Conservation (phyloP, 768 basidiomycete species). For the Solioccasus polychromus region DNA sequence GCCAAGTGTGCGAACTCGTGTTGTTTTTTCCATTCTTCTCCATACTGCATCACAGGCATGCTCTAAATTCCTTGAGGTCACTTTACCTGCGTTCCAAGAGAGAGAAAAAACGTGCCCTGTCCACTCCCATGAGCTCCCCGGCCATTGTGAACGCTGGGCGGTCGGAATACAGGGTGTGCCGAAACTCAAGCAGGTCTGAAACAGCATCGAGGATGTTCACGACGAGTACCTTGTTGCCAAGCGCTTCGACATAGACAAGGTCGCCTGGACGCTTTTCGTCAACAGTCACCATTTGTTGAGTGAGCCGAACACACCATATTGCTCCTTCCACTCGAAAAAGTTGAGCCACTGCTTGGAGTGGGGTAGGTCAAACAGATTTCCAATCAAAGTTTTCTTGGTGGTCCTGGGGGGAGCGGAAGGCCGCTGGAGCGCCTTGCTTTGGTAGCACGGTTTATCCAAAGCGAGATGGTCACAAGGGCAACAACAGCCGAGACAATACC, state of each 20-base stretch:
- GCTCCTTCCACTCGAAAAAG: constrained; percentile 9
- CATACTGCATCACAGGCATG: constrained; percentile 21
- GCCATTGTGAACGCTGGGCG: constrained; percentile 36
- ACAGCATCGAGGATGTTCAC: constrained; percentile 28
- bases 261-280: constrained; percentile 20
- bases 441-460: constrained; percentile 1
- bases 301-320: neutral
- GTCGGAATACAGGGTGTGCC: constrained; percentile 29
- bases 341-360: constrained; percentile 7
- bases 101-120: neutral
- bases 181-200: constrained; percentile 28
- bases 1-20: constrained; percentile 30
- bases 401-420: constrained; percentile 6
- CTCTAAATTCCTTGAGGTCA: constrained; percentile 13
- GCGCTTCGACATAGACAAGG: constrained; percentile 27
- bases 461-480: neutral
- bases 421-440: constrained; percentile 4
- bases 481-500: neutral
- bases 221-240: constrained; percentile 30
- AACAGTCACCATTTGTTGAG: neutral
- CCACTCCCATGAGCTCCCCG: constrained; percentile 34
- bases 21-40: constrained; percentile 19
- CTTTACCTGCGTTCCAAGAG: no score
- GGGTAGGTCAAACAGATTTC: constrained; percentile 11
- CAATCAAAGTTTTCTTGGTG: neutral